Evolutionary conservation across 1,284 basidiomycete genomes (phyloP), one percentile per base, ranked within the genome.

Genomic region (Tausonia pullulans): DNA sequence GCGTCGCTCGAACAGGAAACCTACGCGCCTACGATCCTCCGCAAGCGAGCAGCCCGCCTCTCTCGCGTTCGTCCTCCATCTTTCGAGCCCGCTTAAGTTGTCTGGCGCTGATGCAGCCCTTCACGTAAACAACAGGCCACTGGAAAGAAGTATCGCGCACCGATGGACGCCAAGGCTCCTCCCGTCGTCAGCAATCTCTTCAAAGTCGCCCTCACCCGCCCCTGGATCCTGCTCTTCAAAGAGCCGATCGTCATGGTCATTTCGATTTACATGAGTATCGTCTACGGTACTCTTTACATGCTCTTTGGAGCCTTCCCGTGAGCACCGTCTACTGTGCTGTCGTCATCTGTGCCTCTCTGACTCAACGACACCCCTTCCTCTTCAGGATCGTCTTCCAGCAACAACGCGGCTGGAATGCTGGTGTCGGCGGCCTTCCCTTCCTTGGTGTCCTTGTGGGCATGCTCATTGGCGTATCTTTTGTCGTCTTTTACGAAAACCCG

Each of bases 191-290:
- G 61, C 11, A 60, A 71, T 49, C 71, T 71, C 46, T 67, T 79
- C 65, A 74, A 74, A 67, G 70, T 71, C 48, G 72, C 74, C n/a
- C 64, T 78, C 53, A 65, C 73, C 27, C 69, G 77, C 40, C 78
- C 78, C 0, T 75, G 79, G 69, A 67, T 72, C 46, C 69, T 79
- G 46, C 75, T 79, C 67, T 72, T 76, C 68, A 70, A 70, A 44
- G 78, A 79, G 69, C 71, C 74, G 1, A 77, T 79, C 67, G 72
- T 78, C n/a, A 67, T 78, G 45, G 74, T 74, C 68, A 75, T 79
- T 69, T 76, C 75, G 1, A 68, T 81, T 61, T 80, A 78, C 72
- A 70, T 79, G 4, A 74, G 74, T 7, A 78, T 80, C 69, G 73
- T 80, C 58, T 81, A 81, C 70, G 70, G 27, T 9, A 67, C 71